phyloP scores from a whole-genome alignment of 1,284 basidiomycete species.

The Moesziomyces antarcticus region DNA sequence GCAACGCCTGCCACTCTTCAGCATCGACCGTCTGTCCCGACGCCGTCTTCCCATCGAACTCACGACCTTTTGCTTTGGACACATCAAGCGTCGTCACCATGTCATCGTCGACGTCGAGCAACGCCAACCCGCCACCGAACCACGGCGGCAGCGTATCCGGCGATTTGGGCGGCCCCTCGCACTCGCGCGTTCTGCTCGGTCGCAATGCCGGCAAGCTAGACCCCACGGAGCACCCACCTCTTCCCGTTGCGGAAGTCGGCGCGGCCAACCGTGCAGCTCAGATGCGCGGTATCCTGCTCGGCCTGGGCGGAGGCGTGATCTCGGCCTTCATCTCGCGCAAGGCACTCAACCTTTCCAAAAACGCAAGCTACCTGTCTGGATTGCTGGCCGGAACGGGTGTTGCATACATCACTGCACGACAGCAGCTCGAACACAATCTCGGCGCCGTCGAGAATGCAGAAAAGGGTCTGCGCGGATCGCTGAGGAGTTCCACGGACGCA shows the following conservation, averaged over 20 bases:
- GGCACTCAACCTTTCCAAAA: conserved; percentile 35
- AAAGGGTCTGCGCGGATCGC: conserved; percentile 14
- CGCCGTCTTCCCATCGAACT: too few species aligned
- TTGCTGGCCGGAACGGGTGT: conserved; percentile 45
- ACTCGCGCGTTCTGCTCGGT: conserved; percentile 17
- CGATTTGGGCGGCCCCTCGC: conserved; percentile 5
- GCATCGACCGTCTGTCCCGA: too few species aligned
- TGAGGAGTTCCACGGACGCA: background rate
- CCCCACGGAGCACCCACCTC: conserved; percentile 28
- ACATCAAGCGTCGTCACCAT: too few species aligned
- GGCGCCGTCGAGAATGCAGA: conserved; percentile 31
- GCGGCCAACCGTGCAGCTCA: conserved; percentile 43
- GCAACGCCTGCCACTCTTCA: too few species aligned
- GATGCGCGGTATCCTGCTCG: conserved; percentile 35
- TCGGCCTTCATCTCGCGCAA: conserved; percentile 42
- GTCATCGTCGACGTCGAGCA: background rate
- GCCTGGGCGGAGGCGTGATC: conserved; percentile 34
- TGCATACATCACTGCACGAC: conserved; percentile 43
- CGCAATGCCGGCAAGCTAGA: conserved; percentile 41
- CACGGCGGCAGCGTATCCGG: conserved; percentile 27
- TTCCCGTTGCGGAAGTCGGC: conserved; percentile 37
- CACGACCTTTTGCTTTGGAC: too few species aligned
- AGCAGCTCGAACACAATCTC: conserved; percentile 42
- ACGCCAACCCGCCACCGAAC: conserved; percentile 19
- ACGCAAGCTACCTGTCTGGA: conserved; percentile 41